A percentile compares a stretch with the other conserved stretches of the same genome.
phyloP scores from a whole-genome alignment of 2,329 filamentous ascomycete species.

The Remersonia thermophila region DNA sequence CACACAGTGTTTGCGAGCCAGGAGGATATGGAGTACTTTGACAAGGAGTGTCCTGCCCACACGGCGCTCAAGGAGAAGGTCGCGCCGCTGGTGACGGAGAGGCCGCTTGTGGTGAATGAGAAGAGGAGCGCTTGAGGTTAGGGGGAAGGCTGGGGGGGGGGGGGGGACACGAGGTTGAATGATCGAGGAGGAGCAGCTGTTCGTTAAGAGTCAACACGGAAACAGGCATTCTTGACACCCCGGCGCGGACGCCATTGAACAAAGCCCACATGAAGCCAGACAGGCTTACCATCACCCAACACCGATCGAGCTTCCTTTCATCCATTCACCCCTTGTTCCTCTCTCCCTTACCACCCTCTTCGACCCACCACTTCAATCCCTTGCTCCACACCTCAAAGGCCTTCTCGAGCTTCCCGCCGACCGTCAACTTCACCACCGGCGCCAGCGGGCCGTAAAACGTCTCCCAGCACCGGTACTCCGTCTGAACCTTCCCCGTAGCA shows the following conservation, averaged over 20 bases:
- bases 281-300: background rate
- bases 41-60: slow-evolving; percentile 38
- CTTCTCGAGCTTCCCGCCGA: slow-evolving; percentile 22
- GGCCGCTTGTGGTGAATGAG: slow-evolving; percentile 29
- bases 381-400: slow-evolving; percentile 28
- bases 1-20: slow-evolving; percentile 51
- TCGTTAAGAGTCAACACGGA: background rate
- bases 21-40: slow-evolving; percentile 61
- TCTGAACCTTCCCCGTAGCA: slow-evolving; percentile 19
- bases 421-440: slow-evolving; percentile 22
- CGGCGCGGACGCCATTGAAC: too few species aligned
- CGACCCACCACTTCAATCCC: slow-evolving; percentile 25
- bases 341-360: too few species aligned
- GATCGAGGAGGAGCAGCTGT: background rate
- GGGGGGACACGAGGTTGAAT: background rate
- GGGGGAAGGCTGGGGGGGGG: background rate
- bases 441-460: slow-evolving; percentile 31
- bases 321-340: background rate
- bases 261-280: background rate
- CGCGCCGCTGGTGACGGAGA: slow-evolving; percentile 23
- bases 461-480: slow-evolving; percentile 33
- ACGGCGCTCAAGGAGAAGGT: slow-evolving; percentile 27
- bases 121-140: slow-evolving; percentile 12
- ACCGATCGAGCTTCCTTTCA: background rate
- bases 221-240: too few species aligned